phyloP scores from a whole-genome alignment of 768 basidiomycete species.

The Pisolithus tinctorius region DNA sequence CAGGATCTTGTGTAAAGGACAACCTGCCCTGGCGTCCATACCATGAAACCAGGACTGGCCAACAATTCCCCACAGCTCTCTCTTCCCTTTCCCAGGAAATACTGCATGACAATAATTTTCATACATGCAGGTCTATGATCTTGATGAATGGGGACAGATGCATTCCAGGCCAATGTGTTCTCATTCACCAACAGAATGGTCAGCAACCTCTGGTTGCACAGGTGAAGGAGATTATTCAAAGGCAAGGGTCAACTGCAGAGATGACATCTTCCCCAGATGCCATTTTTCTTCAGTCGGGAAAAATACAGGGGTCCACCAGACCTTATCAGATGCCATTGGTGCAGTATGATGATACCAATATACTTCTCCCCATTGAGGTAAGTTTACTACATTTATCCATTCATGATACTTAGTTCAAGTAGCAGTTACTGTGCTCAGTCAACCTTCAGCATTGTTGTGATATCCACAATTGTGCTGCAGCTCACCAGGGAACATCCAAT shows the following conservation, averaged over 20 bases:
- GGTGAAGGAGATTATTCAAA: background rate
- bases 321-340: background rate
- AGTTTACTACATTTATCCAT: background rate
- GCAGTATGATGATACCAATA: background rate
- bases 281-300: background rate
- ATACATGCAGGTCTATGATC: background rate
- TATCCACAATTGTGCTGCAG: conserved; percentile 6
- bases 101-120: too few relatives aligned
- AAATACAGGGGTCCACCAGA: background rate
- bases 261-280: background rate
- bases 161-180: background rate
- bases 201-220: background rate
- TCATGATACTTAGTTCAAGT: background rate
- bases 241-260: background rate
- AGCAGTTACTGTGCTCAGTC: conserved; percentile 11
- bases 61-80: too few relatives aligned
- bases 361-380: background rate
- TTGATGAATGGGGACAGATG: background rate
- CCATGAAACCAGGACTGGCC: too few relatives aligned
- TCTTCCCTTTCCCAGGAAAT: too few relatives aligned
- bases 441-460: conserved; percentile 18
- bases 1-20: background rate
- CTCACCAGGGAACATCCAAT: background rate
- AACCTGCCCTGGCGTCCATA: background rate
- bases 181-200: background rate